phyloP scores from a whole-genome alignment of 1,284 basidiomycete genomes.

The Sanguinoderma infundibulare region DNA sequence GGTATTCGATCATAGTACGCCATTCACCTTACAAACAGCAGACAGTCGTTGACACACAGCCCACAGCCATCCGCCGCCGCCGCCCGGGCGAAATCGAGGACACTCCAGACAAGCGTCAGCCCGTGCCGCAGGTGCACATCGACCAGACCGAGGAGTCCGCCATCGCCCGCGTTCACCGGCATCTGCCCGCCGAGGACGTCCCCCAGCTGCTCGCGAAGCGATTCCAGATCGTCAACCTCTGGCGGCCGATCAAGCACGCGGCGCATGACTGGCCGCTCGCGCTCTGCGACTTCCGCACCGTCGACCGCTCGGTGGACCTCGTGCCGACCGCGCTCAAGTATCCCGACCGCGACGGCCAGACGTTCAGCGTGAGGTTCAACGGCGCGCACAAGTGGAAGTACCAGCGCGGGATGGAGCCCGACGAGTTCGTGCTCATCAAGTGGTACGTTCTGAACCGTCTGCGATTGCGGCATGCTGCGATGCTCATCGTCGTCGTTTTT shows the following conservation, averaged over 20 bases:
- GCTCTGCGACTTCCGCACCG: constrained; percentile 62
- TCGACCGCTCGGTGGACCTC: constrained; percentile 54
- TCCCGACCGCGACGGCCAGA: constrained; percentile 62
- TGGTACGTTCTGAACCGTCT: constrained; percentile 52
- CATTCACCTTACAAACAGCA: neutral
- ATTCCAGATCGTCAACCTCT: constrained; percentile 76
- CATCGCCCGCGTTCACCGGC: constrained; percentile 52
- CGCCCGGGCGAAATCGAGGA: constrained; percentile 45
- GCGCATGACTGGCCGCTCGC: constrained; percentile 65
- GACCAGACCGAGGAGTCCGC: constrained; percentile 58
- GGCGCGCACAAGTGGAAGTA: constrained; percentile 69
- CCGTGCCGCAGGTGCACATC: constrained; percentile 53
- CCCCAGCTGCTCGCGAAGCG: constrained; percentile 48
- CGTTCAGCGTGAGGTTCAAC: constrained; percentile 56
- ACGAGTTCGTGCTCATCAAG: constrained; percentile 70
- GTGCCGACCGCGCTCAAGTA: constrained; percentile 54
- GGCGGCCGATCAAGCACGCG: constrained; percentile 62
- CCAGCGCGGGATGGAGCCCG: constrained; percentile 60
- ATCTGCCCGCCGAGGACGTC: constrained; percentile 53
- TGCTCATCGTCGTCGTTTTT: constrained; percentile 22
- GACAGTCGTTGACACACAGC: neutral
- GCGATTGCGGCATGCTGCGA: no score
- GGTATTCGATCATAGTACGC: constrained; percentile 68
- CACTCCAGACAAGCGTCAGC: constrained; percentile 50
- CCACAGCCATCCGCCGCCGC: constrained; percentile 49